phyloP scores from a whole-genome alignment of 1,139 yeast genomes.

The Blastobotrys elegans region DNA sequence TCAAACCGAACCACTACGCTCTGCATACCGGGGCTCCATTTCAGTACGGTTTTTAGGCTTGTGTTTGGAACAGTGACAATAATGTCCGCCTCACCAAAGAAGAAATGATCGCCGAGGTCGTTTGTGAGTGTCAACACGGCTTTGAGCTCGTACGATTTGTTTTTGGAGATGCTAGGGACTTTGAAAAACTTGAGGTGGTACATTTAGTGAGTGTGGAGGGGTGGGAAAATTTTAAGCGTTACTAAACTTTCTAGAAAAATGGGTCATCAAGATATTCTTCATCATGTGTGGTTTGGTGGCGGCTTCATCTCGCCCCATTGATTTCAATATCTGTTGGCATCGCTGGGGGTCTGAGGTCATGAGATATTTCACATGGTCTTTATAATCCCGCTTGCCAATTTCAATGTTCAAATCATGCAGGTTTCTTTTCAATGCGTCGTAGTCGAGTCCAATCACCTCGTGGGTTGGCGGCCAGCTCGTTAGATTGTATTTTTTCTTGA shows the following conservation, averaged over 20 bases:
- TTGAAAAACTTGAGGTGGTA: constrained; percentile 28
- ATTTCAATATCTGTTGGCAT: constrained; percentile 29
- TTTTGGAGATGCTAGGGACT: constrained; percentile 20
- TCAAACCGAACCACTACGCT: constrained; percentile 7
- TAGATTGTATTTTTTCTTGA: constrained; percentile 48
- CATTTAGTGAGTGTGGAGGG: constrained; percentile 15
- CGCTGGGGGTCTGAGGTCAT: constrained; percentile 30
- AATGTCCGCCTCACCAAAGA: constrained; percentile 26
- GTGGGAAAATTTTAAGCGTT: constrained; percentile 8
- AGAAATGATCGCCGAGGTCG: constrained; percentile 33
- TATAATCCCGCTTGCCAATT: constrained; percentile 25
- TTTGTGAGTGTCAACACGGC: constrained; percentile 31
- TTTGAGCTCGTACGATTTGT: constrained; percentile 14
- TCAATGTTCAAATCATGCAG: constrained; percentile 26
- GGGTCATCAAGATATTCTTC: constrained; percentile 34
- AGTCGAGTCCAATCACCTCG: constrained; percentile 28
- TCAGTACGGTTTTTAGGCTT: not conserved
- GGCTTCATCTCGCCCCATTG: constrained; percentile 29
- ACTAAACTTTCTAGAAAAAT: constrained; percentile 16
- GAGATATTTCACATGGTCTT: constrained; percentile 26
- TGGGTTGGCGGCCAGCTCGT: constrained; percentile 53
- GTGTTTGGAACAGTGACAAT: constrained; percentile 7
- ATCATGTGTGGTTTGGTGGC: constrained; percentile 30
- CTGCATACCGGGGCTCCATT: constrained; percentile 20
- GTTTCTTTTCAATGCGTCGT: constrained; percentile 25